Conservation (phyloP, 2,329 filamentous ascomycete species). For the Neonectria ditissima region DNA sequence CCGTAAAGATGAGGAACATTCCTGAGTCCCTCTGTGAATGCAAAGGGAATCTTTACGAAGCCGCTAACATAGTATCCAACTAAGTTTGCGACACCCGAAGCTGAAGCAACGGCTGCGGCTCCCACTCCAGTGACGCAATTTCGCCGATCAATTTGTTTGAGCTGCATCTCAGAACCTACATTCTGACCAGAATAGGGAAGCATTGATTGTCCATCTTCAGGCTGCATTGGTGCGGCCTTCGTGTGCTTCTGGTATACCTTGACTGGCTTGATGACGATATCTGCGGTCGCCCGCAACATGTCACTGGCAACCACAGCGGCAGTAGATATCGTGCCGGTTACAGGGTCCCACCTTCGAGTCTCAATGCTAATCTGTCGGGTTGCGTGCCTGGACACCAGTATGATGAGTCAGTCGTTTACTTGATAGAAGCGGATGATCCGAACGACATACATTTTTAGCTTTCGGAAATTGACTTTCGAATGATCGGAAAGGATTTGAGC, state of each 20-base stretch:
- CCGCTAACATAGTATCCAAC: not conserved
- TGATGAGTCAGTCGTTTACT: too few species aligned
- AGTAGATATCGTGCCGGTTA: not conserved
- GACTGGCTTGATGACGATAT: not conserved
- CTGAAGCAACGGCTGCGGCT: not conserved
- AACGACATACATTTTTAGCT: not conserved
- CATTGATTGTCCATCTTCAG: not conserved
- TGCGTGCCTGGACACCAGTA: too few species aligned
- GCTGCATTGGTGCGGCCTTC: not conserved
- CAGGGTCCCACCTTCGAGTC: not conserved
- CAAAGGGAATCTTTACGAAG: not conserved
- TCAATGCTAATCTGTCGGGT: not conserved
- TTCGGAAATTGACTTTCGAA: not conserved
- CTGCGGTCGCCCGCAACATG: not conserved
- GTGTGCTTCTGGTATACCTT: not conserved
- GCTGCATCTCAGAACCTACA: too few species aligned
- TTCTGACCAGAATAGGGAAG: not conserved
- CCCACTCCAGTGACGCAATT: too few species aligned
- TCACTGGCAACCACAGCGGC: not conserved
- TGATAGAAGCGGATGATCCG: too few species aligned
- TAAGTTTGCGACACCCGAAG: not conserved
- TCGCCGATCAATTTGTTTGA: too few species aligned
- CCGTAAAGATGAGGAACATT: not conserved
- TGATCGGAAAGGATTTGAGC: not conserved
- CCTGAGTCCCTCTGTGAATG: conserved; percentile 1